Percentiles rank a stretch among this genome's conserved stretches.
Evolutionary conservation across 352 stramenopile species (phyloP).

Genomic region (Elongisporangium undulatum): DNA sequence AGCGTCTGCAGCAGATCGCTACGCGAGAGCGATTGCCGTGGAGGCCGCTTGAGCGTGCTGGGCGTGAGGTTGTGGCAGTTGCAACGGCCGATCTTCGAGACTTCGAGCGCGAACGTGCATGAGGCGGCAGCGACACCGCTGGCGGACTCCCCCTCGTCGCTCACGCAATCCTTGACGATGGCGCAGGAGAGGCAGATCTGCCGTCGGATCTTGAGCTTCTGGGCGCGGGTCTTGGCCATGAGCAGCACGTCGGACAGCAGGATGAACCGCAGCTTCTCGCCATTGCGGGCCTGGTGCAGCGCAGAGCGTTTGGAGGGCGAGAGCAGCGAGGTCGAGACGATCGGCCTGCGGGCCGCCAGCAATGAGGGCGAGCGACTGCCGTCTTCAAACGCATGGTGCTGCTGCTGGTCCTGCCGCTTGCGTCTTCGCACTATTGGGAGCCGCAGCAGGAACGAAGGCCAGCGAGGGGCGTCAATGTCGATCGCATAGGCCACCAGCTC

Average conservation of each 20-base stretch:
- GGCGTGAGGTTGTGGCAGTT: constrained; percentile 51
- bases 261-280: constrained; percentile 41
- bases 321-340: constrained; percentile 2
- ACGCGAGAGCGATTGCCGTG: constrained; percentile 20
- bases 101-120: constrained; percentile 35
- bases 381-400: constrained; percentile 1
- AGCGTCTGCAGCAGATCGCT: neutral
- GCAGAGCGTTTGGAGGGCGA: constrained; percentile 2
- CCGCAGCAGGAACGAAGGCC: constrained; percentile 17
- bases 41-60: constrained; percentile 30
- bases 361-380: neutral
- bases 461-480: constrained; percentile 21
- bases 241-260: constrained; percentile 63
- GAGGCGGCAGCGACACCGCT: neutral
- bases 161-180: constrained; percentile 26
- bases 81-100: constrained; percentile 46
- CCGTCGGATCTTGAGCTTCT: constrained; percentile 45
- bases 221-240: constrained; percentile 46
- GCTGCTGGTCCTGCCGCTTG: neutral
- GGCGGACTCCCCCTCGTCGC: constrained; percentile 15
- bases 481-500: constrained; percentile 31
- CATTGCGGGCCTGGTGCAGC: constrained; percentile 8
- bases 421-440: constrained; percentile 12
- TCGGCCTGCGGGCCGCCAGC: neutral
- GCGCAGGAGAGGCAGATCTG: constrained; percentile 62